Percentiles rank a stretch among this genome's conserved stretches.
Evolutionary conservation across 306 rosid species (phyloP).

Genomic region (Quercus alba): DNA sequence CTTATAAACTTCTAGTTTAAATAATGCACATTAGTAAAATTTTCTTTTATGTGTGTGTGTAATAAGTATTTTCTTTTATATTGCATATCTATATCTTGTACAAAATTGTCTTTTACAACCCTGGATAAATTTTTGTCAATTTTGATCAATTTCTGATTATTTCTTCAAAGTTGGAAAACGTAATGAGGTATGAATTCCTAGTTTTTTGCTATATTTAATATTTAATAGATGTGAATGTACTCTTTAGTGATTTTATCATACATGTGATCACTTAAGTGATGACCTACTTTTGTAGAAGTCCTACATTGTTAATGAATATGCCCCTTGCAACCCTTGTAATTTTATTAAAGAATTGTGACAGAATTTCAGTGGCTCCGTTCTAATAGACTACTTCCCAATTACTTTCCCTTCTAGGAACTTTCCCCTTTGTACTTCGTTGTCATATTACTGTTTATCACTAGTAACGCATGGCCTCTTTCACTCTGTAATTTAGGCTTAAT

Average conservation of each 20-base stretch:
- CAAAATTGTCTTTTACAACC: not conserved
- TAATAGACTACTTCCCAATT: not conserved
- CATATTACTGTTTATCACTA: not conserved
- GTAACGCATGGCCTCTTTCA: not conserved
- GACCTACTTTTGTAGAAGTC: not conserved
- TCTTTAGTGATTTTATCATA: not conserved
- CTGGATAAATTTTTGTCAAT: not conserved
- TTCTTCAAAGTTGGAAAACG: not conserved
- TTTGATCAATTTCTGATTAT: not conserved
- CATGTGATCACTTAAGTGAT: not conserved
- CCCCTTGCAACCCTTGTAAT: not conserved
- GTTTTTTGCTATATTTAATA: not conserved
- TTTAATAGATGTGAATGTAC: not conserved
- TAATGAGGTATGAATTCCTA: no score
- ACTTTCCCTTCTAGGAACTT: not conserved
- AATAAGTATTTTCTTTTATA: not conserved
- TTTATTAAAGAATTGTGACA: not conserved
- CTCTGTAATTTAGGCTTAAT: not conserved
- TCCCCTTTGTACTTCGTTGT: not conserved
- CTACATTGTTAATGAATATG: not conserved
- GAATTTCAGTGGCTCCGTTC: not conserved
- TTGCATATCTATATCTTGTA: not conserved
- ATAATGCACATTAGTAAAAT: not conserved
- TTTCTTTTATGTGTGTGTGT: not conserved
- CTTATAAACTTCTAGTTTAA: slow-evolving; percentile 2